These are phyloP conservation scores for Yueomyces sinensis DNA, from an alignment of 805 yeast species.

Conservation along the genomic window DNA sequence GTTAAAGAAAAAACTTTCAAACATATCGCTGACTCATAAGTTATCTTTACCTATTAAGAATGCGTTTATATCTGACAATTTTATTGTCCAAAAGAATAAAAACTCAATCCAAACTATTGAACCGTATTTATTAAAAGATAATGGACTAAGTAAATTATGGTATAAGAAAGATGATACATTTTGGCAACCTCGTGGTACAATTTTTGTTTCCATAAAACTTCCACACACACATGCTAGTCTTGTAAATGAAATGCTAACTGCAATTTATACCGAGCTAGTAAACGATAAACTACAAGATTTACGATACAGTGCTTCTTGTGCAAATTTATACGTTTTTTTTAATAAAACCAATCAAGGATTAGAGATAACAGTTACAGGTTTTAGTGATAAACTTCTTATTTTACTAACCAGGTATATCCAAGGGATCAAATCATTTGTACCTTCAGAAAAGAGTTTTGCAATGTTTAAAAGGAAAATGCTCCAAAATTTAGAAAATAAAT, in stretches of 20 bases:
- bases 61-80: constrained; percentile 70
- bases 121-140: constrained; percentile 49
- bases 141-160: constrained; percentile 53
- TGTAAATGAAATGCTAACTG: constrained; percentile 40
- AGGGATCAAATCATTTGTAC: constrained; percentile 35
- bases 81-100: constrained; percentile 40
- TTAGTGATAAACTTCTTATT: constrained; percentile 63
- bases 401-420: constrained; percentile 49
- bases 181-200: constrained; percentile 74
- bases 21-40: constrained; percentile 19
- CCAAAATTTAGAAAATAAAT: constrained; percentile 55
- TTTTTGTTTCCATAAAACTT: constrained; percentile 48
- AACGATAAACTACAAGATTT: constrained; percentile 60
- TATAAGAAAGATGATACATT: constrained; percentile 81
- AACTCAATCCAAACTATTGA: constrained; percentile 25
- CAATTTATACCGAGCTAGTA: constrained; percentile 54
- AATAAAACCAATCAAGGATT: constrained; percentile 57
- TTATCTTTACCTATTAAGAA: constrained; percentile 61
- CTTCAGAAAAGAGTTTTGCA: constrained; percentile 47
- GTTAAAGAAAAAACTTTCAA: constrained; percentile 24
- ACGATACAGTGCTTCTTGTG: constrained; percentile 74
- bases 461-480: constrained; percentile 49
- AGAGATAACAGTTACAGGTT: constrained; percentile 58
- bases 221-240: constrained; percentile 53
- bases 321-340: constrained; percentile 53